phyloP scores from a whole-genome alignment of 2,329 filamentous ascomycete genomes.

The Aphanoascus verrucosus region DNA sequence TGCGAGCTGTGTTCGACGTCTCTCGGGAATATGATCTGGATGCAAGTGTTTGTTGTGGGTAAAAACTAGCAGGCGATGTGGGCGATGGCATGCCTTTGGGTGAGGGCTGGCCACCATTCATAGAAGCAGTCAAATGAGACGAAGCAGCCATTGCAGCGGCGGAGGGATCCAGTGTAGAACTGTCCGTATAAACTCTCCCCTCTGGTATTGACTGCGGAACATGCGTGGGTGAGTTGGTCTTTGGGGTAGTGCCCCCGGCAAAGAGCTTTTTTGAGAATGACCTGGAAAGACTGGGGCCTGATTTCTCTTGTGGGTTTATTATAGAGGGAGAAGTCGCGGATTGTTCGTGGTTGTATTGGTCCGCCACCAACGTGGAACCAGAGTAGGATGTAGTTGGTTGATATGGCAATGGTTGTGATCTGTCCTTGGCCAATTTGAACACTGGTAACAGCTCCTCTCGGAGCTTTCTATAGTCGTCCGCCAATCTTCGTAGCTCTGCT shows the following conservation, averaged over 20 bases:
- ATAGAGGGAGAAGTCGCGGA: constrained; percentile 30
- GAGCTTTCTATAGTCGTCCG: constrained; percentile 77
- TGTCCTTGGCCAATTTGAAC: constrained; percentile 82
- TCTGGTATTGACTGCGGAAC: constrained; percentile 57
- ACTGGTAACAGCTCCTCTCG: constrained; percentile 87
- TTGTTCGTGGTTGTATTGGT: constrained; percentile 27
- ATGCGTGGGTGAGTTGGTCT: constrained; percentile 64
- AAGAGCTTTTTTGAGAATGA: constrained; percentile 65
- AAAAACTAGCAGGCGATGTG: constrained; percentile 34
- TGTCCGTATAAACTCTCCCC: constrained; percentile 45
- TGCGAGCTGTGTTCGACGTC: constrained; percentile 17
- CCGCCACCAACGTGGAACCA: constrained; percentile 21
- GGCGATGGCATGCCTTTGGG: constrained; percentile 38
- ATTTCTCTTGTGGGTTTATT: constrained; percentile 27
- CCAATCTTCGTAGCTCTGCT: constrained; percentile 68
- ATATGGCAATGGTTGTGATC: constrained; percentile 71
- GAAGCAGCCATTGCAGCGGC: constrained; percentile 59
- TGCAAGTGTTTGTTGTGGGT: constrained; percentile 35
- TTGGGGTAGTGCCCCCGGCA: constrained; percentile 59
- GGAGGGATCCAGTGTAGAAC: constrained; percentile 52
- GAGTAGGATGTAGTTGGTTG: constrained; percentile 26
- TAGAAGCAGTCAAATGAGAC: constrained; percentile 47
- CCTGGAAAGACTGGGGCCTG: constrained; percentile 51
- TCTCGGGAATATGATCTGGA: constrained; percentile 36
- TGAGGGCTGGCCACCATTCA: constrained; percentile 52